These are phyloP conservation scores for Ilyonectria robusta DNA, from an alignment of 2,329 filamentous ascomycete genomes.

Conservation along the genomic window DNA sequence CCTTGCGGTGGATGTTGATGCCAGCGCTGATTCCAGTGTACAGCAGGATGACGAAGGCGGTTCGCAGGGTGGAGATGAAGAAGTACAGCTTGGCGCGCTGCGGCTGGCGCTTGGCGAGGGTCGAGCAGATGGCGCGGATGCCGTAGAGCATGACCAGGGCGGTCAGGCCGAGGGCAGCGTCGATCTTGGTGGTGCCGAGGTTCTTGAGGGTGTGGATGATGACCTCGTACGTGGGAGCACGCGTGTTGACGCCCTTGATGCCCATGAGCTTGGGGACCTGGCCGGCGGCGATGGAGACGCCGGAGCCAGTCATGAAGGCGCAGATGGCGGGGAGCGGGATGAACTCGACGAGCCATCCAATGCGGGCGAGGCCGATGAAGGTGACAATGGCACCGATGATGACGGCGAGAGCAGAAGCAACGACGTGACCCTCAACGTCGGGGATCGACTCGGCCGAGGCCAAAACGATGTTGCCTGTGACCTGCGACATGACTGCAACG, in stretches of 20 bases:
- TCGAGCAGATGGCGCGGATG: constrained; percentile 74
- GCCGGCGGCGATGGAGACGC: constrained; percentile 64
- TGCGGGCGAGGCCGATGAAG: constrained; percentile 63
- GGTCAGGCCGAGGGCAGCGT: constrained; percentile 82
- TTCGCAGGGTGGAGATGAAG: constrained; percentile 83
- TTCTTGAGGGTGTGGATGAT: constrained; percentile 66
- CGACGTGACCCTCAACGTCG: constrained; percentile 57
- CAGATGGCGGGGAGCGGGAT: constrained; percentile 67
- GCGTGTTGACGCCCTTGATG: constrained; percentile 65
- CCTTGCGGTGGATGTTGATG: constrained; percentile 72
- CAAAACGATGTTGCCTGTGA: constrained; percentile 64
- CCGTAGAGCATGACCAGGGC: constrained; percentile 78
- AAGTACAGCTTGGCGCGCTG: constrained; percentile 79
- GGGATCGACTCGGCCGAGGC: constrained; percentile 56
- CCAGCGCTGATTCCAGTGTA: constrained; percentile 85
- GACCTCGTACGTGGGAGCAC: constrained; percentile 62
- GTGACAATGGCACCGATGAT: constrained; percentile 65
- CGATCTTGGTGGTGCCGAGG: constrained; percentile 67
- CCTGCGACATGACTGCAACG: constrained; percentile 67
- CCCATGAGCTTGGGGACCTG: constrained; percentile 67
- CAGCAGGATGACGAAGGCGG: constrained; percentile 84
- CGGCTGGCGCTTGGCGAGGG: constrained; percentile 77
- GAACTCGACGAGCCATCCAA: constrained; percentile 69
- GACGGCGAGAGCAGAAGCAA: constrained; percentile 64
- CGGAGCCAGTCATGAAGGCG: constrained; percentile 69